These are phyloP conservation scores for Trichoderma lentiforme DNA, from an alignment of 2,329 filamentous ascomycete species.

Conservation along the genomic window DNA sequence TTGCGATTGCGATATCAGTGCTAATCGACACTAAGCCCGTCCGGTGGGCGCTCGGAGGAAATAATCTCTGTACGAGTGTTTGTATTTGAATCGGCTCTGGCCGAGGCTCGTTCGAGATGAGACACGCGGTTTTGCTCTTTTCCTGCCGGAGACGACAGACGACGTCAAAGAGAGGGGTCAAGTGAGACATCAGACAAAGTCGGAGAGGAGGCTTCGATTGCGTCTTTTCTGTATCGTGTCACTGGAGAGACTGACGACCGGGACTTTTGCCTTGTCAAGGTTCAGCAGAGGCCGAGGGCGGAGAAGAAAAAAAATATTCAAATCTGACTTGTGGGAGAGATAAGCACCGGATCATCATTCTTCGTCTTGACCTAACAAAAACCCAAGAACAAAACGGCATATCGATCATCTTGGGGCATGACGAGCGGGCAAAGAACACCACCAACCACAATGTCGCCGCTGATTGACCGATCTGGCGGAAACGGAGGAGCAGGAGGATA, in stretches of 20 bases:
- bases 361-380: neutral
- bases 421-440: slow-evolving; percentile 10
- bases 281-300: neutral
- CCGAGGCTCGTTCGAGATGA: neutral
- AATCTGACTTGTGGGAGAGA: neutral
- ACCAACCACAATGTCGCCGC: slow-evolving; percentile 11
- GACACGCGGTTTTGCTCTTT: neutral
- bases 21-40: slow-evolving; percentile 3
- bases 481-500: neutral
- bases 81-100: neutral
- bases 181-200: neutral
- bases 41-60: neutral
- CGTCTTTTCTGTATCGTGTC: neutral
- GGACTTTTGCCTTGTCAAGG: neutral
- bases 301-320: neutral
- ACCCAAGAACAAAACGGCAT: neutral
- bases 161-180: neutral
- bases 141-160: neutral
- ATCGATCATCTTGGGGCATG: neutral
- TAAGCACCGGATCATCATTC: neutral
- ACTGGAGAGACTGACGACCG: neutral
- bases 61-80: neutral
- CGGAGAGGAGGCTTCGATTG: neutral
- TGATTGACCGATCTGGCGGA: slow-evolving; percentile 12
- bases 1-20: slow-evolving; percentile 15